These are phyloP conservation scores for Apiotrichum laibachii DNA, from an alignment of 1,284 basidiomycete genomes.

Conservation along the genomic window DNA sequence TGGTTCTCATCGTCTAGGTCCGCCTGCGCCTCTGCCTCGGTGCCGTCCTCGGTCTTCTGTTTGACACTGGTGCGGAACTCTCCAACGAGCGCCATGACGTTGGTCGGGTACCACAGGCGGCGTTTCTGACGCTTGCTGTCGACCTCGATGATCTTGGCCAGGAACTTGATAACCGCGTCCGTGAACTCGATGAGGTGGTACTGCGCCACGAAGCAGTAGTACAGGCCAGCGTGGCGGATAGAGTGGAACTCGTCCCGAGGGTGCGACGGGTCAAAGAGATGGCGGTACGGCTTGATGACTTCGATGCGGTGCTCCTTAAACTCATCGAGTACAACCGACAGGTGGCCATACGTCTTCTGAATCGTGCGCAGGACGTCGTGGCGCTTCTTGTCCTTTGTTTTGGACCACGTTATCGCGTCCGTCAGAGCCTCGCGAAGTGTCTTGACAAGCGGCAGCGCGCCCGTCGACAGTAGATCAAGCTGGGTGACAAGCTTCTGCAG, in stretches of 20 bases:
- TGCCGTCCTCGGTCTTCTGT: neutral
- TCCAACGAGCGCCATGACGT: slow-evolving; percentile 39
- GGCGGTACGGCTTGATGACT: slow-evolving; percentile 68
- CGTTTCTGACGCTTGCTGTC: slow-evolving; percentile 58
- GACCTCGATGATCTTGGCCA: slow-evolving; percentile 59
- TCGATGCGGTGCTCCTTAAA: slow-evolving; percentile 55
- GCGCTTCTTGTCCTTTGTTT: slow-evolving; percentile 6
- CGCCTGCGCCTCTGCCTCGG: slow-evolving; percentile 6
- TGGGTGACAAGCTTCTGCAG: slow-evolving; percentile 57
- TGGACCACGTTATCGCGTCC: slow-evolving; percentile 31
- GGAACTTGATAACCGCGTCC: slow-evolving; percentile 54
- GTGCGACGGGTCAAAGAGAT: slow-evolving; percentile 58
- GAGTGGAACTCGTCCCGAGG: slow-evolving; percentile 6
- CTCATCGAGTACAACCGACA: slow-evolving; percentile 48
- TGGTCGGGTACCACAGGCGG: slow-evolving; percentile 67
- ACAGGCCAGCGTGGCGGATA: slow-evolving; percentile 51
- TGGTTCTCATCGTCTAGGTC: slow-evolving; percentile 6
- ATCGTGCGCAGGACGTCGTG: neutral
- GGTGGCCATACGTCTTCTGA: neutral
- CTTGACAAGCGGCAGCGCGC: slow-evolving; percentile 58
- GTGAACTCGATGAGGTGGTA: slow-evolving; percentile 64
- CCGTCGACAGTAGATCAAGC: slow-evolving; percentile 59
- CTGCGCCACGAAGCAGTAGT: slow-evolving; percentile 70
- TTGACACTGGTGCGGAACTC: slow-evolving; percentile 23
- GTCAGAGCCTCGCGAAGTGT: slow-evolving; percentile 32